Conservation (phyloP, 116 monocot species). For the Iris pallida region DNA sequence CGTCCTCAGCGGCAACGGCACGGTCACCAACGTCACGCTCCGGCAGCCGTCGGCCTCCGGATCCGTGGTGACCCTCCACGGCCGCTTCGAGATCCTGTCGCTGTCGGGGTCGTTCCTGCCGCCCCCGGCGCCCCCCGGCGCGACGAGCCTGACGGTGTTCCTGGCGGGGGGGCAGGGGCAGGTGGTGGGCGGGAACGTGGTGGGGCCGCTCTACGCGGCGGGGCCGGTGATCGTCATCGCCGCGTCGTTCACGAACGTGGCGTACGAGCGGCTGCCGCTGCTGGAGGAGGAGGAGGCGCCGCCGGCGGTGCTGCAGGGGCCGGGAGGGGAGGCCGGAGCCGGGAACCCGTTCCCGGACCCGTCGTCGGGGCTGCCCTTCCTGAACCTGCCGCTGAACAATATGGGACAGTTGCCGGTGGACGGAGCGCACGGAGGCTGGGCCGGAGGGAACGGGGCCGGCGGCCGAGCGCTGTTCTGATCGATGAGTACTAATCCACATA, state of each 20-base stretch:
- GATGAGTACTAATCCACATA: background rate
- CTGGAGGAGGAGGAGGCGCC: slow-evolving; percentile 9
- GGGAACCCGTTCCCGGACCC: slow-evolving; percentile 11
- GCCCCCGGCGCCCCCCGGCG: slow-evolving; percentile 13
- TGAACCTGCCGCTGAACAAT: slow-evolving; percentile 14
- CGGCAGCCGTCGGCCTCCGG: slow-evolving; percentile 13
- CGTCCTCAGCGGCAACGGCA: slow-evolving; percentile 19
- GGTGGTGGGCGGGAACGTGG: slow-evolving; percentile 18
- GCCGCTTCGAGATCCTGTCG: slow-evolving; percentile 19
- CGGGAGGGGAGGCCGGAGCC: background rate
- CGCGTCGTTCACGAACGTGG: slow-evolving; percentile 20
- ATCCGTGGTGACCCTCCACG: slow-evolving; percentile 13
- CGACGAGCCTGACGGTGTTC: slow-evolving; percentile 11
- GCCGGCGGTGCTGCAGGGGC: background rate
- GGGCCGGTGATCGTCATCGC: slow-evolving; percentile 17
- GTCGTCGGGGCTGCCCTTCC: slow-evolving; percentile 9
- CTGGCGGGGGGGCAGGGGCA: slow-evolving; percentile 19
- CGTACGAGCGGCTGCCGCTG: slow-evolving; percentile 22
- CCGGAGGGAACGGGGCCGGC: background rate
- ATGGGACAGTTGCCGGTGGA: slow-evolving; percentile 13
- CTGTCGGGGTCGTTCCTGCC: slow-evolving; percentile 17
- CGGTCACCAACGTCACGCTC: slow-evolving; percentile 17
- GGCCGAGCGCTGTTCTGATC: background rate
- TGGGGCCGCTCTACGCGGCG: slow-evolving; percentile 14
- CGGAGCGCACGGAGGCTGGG: slow-evolving; percentile 12